A percentile compares a stretch with the other conserved stretches of the same genome.
Evolutionary conservation across 2,329 filamentous ascomycete species (phyloP).

Genomic region (Hymenoscyphus salicellus): DNA sequence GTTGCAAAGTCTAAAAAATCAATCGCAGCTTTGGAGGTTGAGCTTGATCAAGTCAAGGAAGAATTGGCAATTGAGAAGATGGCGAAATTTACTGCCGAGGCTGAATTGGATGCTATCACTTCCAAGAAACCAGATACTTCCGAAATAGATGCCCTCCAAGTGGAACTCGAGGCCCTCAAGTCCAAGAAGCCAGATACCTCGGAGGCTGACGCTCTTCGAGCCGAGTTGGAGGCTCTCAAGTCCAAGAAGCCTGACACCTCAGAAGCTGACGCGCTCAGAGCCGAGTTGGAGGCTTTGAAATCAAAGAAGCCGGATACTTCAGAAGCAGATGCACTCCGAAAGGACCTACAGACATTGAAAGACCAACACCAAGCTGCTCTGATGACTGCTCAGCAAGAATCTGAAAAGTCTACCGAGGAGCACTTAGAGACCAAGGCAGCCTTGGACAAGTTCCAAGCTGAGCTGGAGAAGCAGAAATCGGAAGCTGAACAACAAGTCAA

Average conservation of each 20-base stretch:
- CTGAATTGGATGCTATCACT: constrained; percentile 57
- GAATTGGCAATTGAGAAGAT: constrained; percentile 42
- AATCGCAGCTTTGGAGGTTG: constrained; percentile 25
- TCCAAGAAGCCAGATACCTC: constrained; percentile 54
- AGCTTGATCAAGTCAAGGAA: constrained; percentile 31
- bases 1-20: constrained; percentile 45
- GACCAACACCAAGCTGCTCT: constrained; percentile 47
- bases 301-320: constrained; percentile 56
- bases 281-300: constrained; percentile 53
- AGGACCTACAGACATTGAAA: constrained; percentile 49
- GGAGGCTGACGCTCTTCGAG: constrained; percentile 10
- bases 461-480: constrained; percentile 51
- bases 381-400: constrained; percentile 35
- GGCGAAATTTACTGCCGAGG: constrained; percentile 44
- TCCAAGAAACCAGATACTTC: constrained; percentile 55
- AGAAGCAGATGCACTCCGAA: constrained; percentile 52
- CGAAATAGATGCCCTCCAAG: constrained; percentile 36
- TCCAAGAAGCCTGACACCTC: constrained; percentile 54
- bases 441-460: constrained; percentile 49
- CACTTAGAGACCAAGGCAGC: constrained; percentile 37
- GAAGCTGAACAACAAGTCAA: constrained; percentile 52
- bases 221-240: constrained; percentile 54
- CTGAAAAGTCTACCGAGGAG: constrained; percentile 38
- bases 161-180: constrained; percentile 57
- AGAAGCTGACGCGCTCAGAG: constrained; percentile 13